phyloP scores from a whole-genome alignment of 768 basidiomycete species.

The Ephemerocybe angulata region DNA sequence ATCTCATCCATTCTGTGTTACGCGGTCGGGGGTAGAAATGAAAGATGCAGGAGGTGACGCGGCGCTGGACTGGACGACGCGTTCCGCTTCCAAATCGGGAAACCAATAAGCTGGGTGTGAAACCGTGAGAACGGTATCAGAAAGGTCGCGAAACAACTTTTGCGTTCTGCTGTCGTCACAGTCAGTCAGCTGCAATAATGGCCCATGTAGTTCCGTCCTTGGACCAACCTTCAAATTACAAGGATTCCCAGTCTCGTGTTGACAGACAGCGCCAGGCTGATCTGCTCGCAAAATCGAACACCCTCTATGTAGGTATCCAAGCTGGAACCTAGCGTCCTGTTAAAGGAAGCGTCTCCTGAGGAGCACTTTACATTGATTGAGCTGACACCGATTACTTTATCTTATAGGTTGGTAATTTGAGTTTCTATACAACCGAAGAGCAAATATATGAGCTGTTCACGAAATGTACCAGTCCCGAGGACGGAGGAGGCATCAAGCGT shows the following conservation, averaged over 20 bases:
- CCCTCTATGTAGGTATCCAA: conserved; percentile 74
- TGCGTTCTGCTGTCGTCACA: conserved; percentile 6
- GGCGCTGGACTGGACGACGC: conserved; percentile 30
- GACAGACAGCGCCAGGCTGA: conserved; percentile 79
- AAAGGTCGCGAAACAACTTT: conserved; percentile 8
- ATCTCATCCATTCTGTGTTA: conserved; percentile 75
- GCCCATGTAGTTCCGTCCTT: conserved; percentile 80
- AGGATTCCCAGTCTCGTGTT: conserved; percentile 83
- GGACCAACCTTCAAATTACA: conserved; percentile 96
- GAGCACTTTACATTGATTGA: conserved; percentile 12
- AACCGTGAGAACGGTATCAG: conserved; percentile 33
- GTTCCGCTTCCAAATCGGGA: conserved; percentile 27
- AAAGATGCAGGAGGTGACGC: conserved; percentile 41
- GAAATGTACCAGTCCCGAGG: conserved; percentile 84
- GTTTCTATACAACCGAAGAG: conserved; percentile 94
- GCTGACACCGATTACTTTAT: not conserved
- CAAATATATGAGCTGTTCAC: conserved; percentile 93
- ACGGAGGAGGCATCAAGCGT: conserved; percentile 86
- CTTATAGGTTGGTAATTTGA: conserved; percentile 80
- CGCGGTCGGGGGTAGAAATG: conserved; percentile 17
- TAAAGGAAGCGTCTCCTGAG: not conserved
- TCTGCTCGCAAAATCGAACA: conserved; percentile 77
- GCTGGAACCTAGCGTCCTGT: conserved; percentile 12
- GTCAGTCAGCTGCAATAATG: conserved; percentile 41
- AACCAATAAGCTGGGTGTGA: conserved; percentile 4